Percentiles rank a stretch among this genome's conserved stretches.
These are phyloP conservation scores for Fulvia fulva DNA, from an alignment of 2,329 filamentous ascomycete genomes.

Conservation along the genomic window DNA sequence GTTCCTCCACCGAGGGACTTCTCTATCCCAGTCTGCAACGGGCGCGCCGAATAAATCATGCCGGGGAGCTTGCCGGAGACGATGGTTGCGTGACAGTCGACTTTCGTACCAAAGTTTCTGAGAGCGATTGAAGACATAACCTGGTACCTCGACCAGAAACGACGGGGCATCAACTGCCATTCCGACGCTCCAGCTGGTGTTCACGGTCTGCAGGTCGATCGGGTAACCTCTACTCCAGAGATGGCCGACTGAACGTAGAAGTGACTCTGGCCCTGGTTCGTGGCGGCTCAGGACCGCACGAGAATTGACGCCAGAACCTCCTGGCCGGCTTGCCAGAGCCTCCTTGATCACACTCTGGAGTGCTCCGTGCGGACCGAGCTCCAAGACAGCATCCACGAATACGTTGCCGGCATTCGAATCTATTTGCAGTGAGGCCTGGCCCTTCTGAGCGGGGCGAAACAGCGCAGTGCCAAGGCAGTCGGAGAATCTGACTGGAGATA, in stretches of 20 bases:
- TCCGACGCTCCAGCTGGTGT: not conserved
- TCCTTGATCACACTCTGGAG: conserved; percentile 3
- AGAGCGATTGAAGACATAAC: conserved; percentile 14
- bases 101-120: conserved; percentile 13
- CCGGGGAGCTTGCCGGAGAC: conserved; percentile 6
- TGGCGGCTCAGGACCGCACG: conserved; percentile 1
- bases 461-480: conserved; percentile 5
- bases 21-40: conserved; percentile 4
- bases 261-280: not conserved
- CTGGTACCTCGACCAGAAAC: conserved; percentile 14
- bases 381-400: conserved; percentile 3
- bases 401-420: not conserved
- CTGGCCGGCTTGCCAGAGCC: not conserved
- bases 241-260: conserved; percentile 3
- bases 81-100: conserved; percentile 6
- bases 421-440: not conserved
- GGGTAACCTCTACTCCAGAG: conserved; percentile 2
- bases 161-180: no score
- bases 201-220: conserved; percentile 4
- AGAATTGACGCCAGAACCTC: not conserved
- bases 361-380: conserved; percentile 14
- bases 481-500: conserved; percentile 10
- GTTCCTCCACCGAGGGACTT: conserved; percentile 13
- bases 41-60: conserved; percentile 13
- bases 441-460: not conserved